These are phyloP conservation scores for Erythrophleum ivorense DNA, from an alignment of 331 rosid species.

Conservation along the genomic window DNA sequence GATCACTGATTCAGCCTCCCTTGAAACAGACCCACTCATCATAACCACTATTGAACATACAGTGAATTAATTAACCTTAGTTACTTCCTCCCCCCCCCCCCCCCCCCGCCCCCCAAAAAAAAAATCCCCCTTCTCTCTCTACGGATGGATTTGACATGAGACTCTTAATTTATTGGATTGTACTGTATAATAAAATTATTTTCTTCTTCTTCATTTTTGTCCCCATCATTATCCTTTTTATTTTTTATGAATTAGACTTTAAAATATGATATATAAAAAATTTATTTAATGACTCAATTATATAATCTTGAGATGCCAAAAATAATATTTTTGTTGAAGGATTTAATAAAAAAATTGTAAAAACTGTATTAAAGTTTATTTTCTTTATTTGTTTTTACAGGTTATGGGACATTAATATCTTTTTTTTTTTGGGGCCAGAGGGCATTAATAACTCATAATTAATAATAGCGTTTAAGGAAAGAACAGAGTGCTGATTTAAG, in stretches of 20 bases:
- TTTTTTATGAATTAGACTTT: not conserved
- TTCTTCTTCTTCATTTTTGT: not conserved
- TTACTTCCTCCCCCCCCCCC: not conserved
- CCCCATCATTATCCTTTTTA: not conserved
- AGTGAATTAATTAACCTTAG: conserved; percentile 4
- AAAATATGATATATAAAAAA: too few relatives aligned
- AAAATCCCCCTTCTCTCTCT: not conserved
- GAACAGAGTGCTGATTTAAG: not conserved
- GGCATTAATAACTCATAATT: too few relatives aligned
- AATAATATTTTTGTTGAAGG: too few relatives aligned
- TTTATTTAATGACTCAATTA: too few relatives aligned
- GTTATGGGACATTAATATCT: too few relatives aligned
- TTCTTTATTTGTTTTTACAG: too few relatives aligned
- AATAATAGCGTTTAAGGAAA: not conserved
- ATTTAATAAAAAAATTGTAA: too few relatives aligned
- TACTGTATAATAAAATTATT: conserved; percentile 25
- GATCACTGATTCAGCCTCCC: conserved; percentile 42
- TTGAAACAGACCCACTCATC: conserved; percentile 74
- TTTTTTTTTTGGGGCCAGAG: too few relatives aligned
- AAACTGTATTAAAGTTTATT: too few relatives aligned
- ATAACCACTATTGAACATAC: conserved; percentile 18
- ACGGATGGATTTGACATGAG: not conserved
- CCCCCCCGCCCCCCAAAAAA: too few relatives aligned
- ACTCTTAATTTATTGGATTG: conserved; percentile 16
- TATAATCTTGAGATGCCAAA: too few relatives aligned